Conservation (phyloP, 345 rosid species). For the Aquilaria malaccensis region DNA sequence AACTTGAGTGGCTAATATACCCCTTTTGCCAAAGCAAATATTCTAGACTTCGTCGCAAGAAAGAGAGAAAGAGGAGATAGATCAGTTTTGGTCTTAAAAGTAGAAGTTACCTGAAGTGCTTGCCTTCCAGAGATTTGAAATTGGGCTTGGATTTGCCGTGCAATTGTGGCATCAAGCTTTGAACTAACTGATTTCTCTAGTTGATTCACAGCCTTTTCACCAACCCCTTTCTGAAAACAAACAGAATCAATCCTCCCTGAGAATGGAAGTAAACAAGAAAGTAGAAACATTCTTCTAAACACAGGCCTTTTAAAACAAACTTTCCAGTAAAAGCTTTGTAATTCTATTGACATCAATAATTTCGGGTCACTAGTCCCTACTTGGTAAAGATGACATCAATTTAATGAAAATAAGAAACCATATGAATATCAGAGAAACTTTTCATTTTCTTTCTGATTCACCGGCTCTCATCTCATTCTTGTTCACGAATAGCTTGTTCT, state of each 20-base stretch:
- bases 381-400: too few species aligned
- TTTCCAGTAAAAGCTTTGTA: too few species aligned
- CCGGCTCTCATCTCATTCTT: too few species aligned
- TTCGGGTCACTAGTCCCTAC: too few species aligned
- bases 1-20: neutral
- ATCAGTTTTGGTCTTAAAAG: neutral
- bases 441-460: too few species aligned
- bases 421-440: too few species aligned
- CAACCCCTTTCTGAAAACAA: conserved; percentile 60
- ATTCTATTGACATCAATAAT: too few species aligned
- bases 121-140: conserved; percentile 74
- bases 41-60: neutral
- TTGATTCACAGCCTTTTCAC: conserved; percentile 59
- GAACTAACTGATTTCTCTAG: conserved; percentile 56
- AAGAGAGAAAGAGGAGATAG: neutral
- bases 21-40: neutral
- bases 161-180: conserved; percentile 53
- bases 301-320: too few species aligned
- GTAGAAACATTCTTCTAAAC: too few species aligned
- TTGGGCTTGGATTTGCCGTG: conserved; percentile 71
- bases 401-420: too few species aligned
- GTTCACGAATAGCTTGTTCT: too few species aligned
- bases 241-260: conserved; percentile 8
- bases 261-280: neutral
- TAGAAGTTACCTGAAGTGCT: conserved; percentile 59